Conservation (phyloP, 169 alveolate genomes). For the Cryptosporidium ubiquitum region DNA sequence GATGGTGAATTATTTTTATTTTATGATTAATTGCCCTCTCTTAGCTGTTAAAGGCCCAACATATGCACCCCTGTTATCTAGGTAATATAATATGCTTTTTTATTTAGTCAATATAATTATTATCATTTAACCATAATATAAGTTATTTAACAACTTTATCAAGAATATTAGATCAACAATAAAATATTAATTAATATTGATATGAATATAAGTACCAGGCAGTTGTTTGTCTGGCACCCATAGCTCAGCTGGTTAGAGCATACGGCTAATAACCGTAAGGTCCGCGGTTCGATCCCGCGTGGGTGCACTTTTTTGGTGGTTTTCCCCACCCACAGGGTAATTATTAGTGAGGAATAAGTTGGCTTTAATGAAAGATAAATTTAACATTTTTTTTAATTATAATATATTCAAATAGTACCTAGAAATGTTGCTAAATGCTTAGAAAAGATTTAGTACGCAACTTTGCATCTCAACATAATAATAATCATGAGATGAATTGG, state of each 20-base stretch:
- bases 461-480: neutral
- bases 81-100: neutral
- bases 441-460: neutral
- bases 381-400: neutral
- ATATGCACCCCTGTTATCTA: neutral
- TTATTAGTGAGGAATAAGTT: neutral
- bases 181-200: neutral
- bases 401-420: neutral
- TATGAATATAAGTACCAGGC: neutral
- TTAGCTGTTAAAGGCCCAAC: neutral
- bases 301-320: conserved; percentile 81
- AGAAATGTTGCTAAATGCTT: neutral
- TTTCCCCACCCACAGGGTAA: neutral
- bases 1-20: neutral
- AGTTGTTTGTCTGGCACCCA: conserved; percentile 77
- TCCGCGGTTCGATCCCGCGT: conserved; percentile 98
- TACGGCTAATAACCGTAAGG: conserved; percentile 98
- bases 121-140: neutral
- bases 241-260: conserved; percentile 98
- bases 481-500: conserved; percentile 7
- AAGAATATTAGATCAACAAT: neutral
- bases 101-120: neutral
- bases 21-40: neutral
- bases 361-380: neutral
- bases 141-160: neutral